Evolutionary conservation across 75 land plant species (phyloP), one percentile per base, ranked within the genome.

Genomic region (Picea glauca): DNA sequence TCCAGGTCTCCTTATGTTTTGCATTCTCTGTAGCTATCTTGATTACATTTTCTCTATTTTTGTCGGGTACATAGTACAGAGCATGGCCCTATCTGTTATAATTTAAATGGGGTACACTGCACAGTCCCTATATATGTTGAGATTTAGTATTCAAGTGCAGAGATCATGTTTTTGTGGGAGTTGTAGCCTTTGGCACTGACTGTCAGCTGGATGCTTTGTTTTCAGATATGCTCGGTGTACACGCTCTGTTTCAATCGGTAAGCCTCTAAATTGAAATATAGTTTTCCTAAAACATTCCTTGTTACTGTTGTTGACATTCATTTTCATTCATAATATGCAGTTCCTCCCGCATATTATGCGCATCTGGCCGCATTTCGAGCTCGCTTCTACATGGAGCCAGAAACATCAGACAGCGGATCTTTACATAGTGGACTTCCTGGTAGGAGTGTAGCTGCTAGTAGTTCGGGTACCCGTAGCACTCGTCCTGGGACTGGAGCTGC

Each of bases 291-390:
- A 9, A 9, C 12, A 50, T 50, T 9, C 12, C 56, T 50, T 9
- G 12, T 50, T 50, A 1, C 5, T 3, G 13, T 31, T 33, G 8
- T 38, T 77, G 35, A 62, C 18, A 14, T 30, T 3, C 6, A 38
- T 65, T 2, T 79, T 14, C 43, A 50, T 50, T 73, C 79, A 13
- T n/a, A 73, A 30, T 14, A 17, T 86, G 81, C 91, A 90, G 93
- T 90, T 64, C 92, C 98, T 23, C 94, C 96, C 13, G 96, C 96
- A 11, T 95, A 93, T 62, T 95, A 95, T 87, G 98, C 98, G 1
- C 98, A 95, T 80, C 79, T 95, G 32, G 98, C 96, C 58, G 98
- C 98, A 6, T 93, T 91, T 74, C 86, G 98, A 18, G 98, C 98
- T 2, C 85, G 96, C 3, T 93, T 91, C 84, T 95, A 91, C 81